Evolutionary conservation across 129 eudicot species (phyloP), one percentile per base, ranked within the genome.

Genomic region (Flaveria bidentis): DNA sequence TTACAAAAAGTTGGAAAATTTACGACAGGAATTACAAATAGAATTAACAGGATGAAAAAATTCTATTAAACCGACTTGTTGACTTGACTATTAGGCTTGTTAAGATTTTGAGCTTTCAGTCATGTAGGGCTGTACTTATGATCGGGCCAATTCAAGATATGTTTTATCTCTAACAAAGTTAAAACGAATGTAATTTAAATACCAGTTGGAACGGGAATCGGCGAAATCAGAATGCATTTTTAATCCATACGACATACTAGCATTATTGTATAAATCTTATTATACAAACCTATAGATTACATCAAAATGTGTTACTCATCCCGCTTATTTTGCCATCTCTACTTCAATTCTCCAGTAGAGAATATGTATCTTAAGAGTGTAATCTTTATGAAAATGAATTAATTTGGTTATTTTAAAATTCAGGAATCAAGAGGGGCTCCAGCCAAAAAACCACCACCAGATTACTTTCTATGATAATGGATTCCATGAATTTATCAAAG

Each of bases 391-490:
- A 11, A 12, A 3, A 20, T 63, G 18, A 5, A 14, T 36, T 63
- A 30, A 63, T 63, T 15, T 15, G 11, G 69, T 6, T 28, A 45
- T 74, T 3, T 26, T 15, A 57, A 63, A 68, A 72, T 86, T 78
- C 87, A 91, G 94, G 94, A 91, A 25, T 78, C 97, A 74, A 88
- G 97, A 86, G 97, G 88, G 73, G 82, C 92, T 51, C 94, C 94
- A 16, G 88, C 85, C 30, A 91, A 82, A 84, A 91, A 81, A 71
- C 87, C 94, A 42, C 83, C 90, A 36, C 97, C 90, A 8, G 97
- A 91, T 81, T 88, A 91, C 84, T 91, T 91, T 76, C 81, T 91
- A 36, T 91, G 90, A 87, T 23, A 18, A 28, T 47, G 33, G 66
- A 61, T 62, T 28, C 44, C 18, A 6, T 62, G 65, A 10, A 60